Conservation (phyloP, 1,284 basidiomycete genomes). For the Mycena citricolor region DNA sequence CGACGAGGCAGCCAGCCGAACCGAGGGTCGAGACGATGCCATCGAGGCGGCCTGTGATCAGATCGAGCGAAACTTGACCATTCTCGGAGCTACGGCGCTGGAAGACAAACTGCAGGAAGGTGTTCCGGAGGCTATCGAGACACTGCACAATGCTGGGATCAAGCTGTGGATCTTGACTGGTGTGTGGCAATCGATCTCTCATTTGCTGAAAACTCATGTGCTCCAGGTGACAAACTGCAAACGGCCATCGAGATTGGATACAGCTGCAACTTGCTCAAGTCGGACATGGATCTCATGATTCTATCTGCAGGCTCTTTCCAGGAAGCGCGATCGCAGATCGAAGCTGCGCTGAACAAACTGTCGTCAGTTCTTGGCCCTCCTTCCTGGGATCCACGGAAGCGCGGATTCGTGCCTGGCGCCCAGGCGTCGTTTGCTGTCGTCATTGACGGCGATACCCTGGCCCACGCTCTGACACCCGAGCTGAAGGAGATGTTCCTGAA, state of each 20-base stretch:
- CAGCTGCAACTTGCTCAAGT: constrained; percentile 90
- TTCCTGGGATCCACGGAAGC: constrained; percentile 51
- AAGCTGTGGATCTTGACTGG: constrained; percentile 96
- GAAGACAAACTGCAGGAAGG: constrained; percentile 98
- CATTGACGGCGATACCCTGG: constrained; percentile 93
- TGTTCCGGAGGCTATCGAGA: constrained; percentile 94
- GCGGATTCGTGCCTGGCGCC: constrained; percentile 67
- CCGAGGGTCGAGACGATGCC: constrained; percentile 83
- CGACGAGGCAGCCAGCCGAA: constrained; percentile 77
- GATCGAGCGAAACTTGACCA: constrained; percentile 80
- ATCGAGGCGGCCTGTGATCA: constrained; percentile 85
- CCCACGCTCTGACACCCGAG: constrained; percentile 75
- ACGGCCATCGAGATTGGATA: constrained; percentile 96
- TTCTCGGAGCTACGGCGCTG: constrained; percentile 92
- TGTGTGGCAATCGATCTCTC: constrained; percentile 32
- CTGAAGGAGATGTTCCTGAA: constrained; percentile 88
- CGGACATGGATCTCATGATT: constrained; percentile 95
- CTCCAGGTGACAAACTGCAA: constrained; percentile 90
- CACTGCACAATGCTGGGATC: constrained; percentile 90
- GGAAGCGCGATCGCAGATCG: constrained; percentile 82
- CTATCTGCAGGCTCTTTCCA: constrained; percentile 82
- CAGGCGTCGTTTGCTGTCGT: constrained; percentile 87
- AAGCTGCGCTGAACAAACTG: constrained; percentile 93
- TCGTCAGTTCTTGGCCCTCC: constrained; percentile 75
- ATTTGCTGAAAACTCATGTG: neutral